Percentiles rank a stretch among this genome's conserved stretches.
phyloP scores from a whole-genome alignment of 768 basidiomycete species.

The Auriscalpium microsporum region DNA sequence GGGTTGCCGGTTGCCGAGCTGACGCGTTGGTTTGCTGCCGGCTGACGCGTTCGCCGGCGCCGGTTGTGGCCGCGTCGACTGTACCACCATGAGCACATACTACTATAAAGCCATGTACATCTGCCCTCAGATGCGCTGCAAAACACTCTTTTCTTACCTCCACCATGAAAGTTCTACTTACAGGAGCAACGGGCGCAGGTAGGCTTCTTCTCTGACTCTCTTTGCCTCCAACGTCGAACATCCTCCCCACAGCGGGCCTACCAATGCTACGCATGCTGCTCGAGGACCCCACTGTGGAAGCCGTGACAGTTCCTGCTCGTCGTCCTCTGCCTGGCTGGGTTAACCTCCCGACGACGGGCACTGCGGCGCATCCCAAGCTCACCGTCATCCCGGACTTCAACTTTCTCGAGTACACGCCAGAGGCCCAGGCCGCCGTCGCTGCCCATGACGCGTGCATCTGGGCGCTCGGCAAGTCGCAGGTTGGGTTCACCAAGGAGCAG shows the following conservation, averaged over 20 bases:
- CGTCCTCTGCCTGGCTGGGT: conserved; percentile 16
- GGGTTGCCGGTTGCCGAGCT: too few species aligned
- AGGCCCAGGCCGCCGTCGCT: conserved; percentile 9
- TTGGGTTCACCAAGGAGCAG: conserved; percentile 10
- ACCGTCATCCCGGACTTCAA: conserved; percentile 12
- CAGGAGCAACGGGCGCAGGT: conserved; percentile 14
- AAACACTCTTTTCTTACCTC: too few species aligned
- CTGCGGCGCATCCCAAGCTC: conserved; percentile 14
- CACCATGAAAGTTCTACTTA: conserved; percentile 7
- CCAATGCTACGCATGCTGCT: conserved; percentile 14
- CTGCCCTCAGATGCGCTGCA: too few species aligned
- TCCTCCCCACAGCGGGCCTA: conserved; percentile 14
- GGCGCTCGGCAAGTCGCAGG: conserved; percentile 15
- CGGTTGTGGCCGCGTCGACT: too few species aligned
- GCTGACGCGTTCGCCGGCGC: too few species aligned
- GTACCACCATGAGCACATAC: too few species aligned
- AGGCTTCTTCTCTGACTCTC: neutral
- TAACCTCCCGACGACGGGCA: conserved; percentile 1
- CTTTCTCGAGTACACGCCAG: conserved; percentile 14
- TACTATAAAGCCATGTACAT: too few species aligned
- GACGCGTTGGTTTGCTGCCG: too few species aligned
- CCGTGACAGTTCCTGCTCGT: conserved; percentile 18
- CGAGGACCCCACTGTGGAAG: conserved; percentile 10
- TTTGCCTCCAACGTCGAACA: neutral
- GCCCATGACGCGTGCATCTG: conserved; percentile 20